Conservation (phyloP, 345 rosid genomes). For the Viola odorata region DNA sequence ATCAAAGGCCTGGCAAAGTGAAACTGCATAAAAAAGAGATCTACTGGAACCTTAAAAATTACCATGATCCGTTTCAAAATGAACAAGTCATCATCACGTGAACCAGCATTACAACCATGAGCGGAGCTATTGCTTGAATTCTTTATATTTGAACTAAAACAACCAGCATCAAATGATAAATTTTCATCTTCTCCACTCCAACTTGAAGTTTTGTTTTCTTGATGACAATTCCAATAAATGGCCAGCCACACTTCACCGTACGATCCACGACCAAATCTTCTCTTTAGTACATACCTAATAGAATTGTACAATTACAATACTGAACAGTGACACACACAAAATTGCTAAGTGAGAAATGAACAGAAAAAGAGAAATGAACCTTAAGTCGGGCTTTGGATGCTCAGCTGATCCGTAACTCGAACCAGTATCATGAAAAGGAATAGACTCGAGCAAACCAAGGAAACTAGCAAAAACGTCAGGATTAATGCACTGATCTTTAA, state of each 20-base stretch:
- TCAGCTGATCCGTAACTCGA: slow-evolving; percentile 55
- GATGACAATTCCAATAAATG: slow-evolving; percentile 70
- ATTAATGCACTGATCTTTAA: slow-evolving; percentile 62
- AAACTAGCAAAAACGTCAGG: slow-evolving; percentile 66
- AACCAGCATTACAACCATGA: slow-evolving; percentile 36
- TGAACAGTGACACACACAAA: slow-evolving; percentile 2
- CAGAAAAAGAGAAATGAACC: slow-evolving; percentile 33
- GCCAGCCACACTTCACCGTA: slow-evolving; percentile 98
- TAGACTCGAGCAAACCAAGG: slow-evolving; percentile 78
- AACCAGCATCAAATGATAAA: slow-evolving; percentile 26
- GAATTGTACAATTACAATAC: not conserved
- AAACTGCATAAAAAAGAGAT: not conserved
- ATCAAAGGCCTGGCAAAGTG: no score
- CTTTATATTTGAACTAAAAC: slow-evolving; percentile 21
- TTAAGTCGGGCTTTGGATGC: slow-evolving; percentile 47
- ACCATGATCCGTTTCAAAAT: slow-evolving; percentile 95
- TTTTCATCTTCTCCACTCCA: slow-evolving; percentile 36
- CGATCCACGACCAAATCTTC: slow-evolving; percentile 84
- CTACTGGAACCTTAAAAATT: slow-evolving; percentile 16
- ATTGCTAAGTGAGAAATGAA: not conserved
- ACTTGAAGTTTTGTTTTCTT: slow-evolving; percentile 39
- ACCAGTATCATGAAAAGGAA: slow-evolving; percentile 64
- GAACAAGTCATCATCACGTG: slow-evolving; percentile 43
- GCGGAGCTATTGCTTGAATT: slow-evolving; percentile 30
- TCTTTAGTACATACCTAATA: slow-evolving; percentile 72